Base-by-base conservation (phyloP, 1,139 yeast genomes). In the Pichia sp. region DNA sequence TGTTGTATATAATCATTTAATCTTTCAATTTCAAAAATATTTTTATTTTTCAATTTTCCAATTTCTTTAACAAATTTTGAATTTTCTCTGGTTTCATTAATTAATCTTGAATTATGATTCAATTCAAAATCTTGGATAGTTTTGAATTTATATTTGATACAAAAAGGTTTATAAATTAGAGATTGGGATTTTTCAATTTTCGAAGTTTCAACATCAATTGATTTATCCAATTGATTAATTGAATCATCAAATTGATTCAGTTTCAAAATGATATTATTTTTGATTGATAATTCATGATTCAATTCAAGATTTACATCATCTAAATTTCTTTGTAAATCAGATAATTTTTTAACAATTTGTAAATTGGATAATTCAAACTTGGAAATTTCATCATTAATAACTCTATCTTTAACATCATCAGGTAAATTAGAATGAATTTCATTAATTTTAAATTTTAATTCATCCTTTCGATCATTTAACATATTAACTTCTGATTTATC, bases 401-500 rank as follows among this genome's bases (percentile, higher is more conserved):
- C 73, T 58, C 84, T 84, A 47, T 86, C 83, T 45, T 73, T 75
- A 45, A 81, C 65, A 27, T 81, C 84, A 55, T 77, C 80, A 3
- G 84, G 82, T 56, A 75, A 76, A 13, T 70, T 67, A 6, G 72
- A 70, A 34, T 75, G 75, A 9, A 86, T 63, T 42, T 75, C 77
- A 27, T 76, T 73, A 43, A 89, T 68, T 56, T 83, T 75, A n/a
- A 67, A 63, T 19, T 76, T 65, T 34, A 88, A 68, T 19, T 81
- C 81, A 46, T 86, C 93, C 60, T 87, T 87, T 52, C 77, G 63
- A 42, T 75, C 76, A 51, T 72, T 76, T 58, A 90, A 72, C 31
- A 75, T 72, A 51, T 79, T 79, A 61, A 82, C 79, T 59, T 86
- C 90, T 50, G 79, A 77, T 62, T 85, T 88, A 63, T 84, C 90